Evolutionary conservation across 2,329 filamentous ascomycete genomes (phyloP), one percentile per base, ranked within the genome.

Genomic region (Zymoseptoria crescenta): DNA sequence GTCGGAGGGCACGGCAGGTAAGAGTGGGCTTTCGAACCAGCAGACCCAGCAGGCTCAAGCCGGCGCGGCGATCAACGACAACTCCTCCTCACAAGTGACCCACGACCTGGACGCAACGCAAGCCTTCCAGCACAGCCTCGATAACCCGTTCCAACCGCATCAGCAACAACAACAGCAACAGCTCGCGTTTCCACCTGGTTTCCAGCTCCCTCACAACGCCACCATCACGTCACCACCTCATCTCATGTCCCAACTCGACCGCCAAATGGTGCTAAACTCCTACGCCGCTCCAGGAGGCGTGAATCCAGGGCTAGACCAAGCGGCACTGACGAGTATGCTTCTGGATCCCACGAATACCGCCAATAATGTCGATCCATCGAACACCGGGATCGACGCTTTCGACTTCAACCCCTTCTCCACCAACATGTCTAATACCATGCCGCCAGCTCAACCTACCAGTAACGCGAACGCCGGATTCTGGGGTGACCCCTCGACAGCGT

Each of bases 211-310:
- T 1, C 69, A 56, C 66, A 72, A 71, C 67, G 8, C 69, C 57
- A 45, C 69, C 67, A 55, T 71, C 64, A 58, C 69, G 64, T 59
- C 68, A 4, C 62, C 64, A 63, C 69, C 61, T 65, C 56, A 72
- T 70, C 79, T 85, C 56, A 75, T 91, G 27, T 85, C 87, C 8
- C 85, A 89, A 61, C 81, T 93, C 13, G 88, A 92, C 67, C 81
- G 87, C 2, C 87, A 91, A 68, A 83, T 91, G 63, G 86, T 91
- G 1, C 89, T 90, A 62, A 86, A 85, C 45, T 87, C 86, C 1
- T 93, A 91, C 68, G 78, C 79, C 8, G 80, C 55, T 2, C 59
- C 57, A 52, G 35, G 35, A 45, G 35, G 35, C 13, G 50, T 57
- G 77, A 29, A 72, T 83, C 66, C 74, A 85, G 68, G 29, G 61